Conservation (phyloP, 116 monocot species). For the Zostera marina region DNA sequence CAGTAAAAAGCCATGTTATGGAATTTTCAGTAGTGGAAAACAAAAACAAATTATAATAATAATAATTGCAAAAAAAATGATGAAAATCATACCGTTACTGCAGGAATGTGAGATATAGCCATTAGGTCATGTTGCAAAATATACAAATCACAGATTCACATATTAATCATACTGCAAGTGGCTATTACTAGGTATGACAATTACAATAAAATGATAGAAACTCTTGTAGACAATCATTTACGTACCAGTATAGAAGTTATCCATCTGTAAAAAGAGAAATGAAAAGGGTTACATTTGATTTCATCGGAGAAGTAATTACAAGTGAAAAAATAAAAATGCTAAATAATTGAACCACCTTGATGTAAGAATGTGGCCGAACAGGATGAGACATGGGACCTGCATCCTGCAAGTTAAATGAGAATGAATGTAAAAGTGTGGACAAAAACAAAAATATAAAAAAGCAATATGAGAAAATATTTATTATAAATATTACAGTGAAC, state of each 20-base stretch:
- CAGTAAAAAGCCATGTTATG: conserved; percentile 3
- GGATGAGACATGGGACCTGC: conserved; percentile 99
- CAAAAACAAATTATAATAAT: conserved; percentile 7
- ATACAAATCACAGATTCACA: background rate
- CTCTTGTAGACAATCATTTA: background rate
- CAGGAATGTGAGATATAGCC: background rate
- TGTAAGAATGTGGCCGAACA: conserved; percentile 96
- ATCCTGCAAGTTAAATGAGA: conserved; percentile 36
- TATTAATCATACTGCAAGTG: background rate
- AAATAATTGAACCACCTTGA: conserved; percentile 44
- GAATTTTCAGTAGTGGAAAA: background rate
- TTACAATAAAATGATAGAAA: background rate
- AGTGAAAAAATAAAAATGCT: background rate
- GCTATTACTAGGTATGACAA: background rate
- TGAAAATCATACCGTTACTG: conserved; percentile 49
- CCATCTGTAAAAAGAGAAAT: conserved; percentile 60
- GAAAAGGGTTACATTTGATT: background rate
- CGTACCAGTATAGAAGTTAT: conserved; percentile 93
- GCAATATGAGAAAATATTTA: background rate
- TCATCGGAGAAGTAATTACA: background rate
- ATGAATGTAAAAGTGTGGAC: background rate
- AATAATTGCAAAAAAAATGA: conserved; percentile 3
- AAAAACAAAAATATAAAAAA: background rate
- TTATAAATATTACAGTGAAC: too few relatives aligned
- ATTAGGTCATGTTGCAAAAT: conserved; percentile 1